Evolutionary conservation across 2,329 filamentous ascomycete genomes (phyloP).

Genomic region (Exophiala sp.): DNA sequence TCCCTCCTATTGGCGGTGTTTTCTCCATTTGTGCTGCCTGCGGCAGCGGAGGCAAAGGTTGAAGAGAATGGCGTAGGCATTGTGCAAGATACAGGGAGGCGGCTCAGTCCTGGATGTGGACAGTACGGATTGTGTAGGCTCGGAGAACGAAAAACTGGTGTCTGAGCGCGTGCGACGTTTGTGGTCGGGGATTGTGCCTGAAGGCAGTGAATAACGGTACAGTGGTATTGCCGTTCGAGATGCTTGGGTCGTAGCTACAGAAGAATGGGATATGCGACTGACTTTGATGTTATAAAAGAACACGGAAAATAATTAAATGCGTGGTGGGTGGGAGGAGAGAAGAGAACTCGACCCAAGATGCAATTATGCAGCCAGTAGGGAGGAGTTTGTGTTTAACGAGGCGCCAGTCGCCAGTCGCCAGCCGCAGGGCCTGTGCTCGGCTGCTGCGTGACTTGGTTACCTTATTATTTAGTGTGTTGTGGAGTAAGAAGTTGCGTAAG

Average conservation of each 20-base stretch:
- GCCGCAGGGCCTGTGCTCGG: no score
- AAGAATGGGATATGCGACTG: constrained; percentile 6
- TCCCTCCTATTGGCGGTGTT: constrained; percentile 50
- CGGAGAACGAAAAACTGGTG: constrained; percentile 12
- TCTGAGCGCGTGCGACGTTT: constrained; percentile 17
- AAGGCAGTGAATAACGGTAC: constrained; percentile 1
- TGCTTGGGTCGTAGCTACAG: constrained; percentile 11
- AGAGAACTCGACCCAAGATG: constrained; percentile 4
- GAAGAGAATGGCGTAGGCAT: constrained; percentile 73
- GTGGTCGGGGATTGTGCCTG: constrained; percentile 2
- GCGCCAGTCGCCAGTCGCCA: no score
- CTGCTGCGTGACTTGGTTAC: not conserved
- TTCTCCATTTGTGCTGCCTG: constrained; percentile 64
- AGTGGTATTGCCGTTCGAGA: constrained; percentile 4
- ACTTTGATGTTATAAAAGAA: not conserved
- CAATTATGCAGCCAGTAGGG: constrained; percentile 6
- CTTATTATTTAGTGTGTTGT: not conserved
- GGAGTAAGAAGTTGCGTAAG: not conserved
- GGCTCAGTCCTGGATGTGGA: constrained; percentile 3
- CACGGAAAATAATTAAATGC: constrained; percentile 14
- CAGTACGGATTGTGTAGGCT: constrained; percentile 7
- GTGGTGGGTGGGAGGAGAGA: constrained; percentile 6
- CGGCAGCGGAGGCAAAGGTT: constrained; percentile 77
- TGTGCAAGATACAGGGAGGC: constrained; percentile 23
- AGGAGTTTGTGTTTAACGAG: not conserved